Base-by-base conservation (phyloP, 805 yeast genomes). In the Candida sphagnicola region DNA sequence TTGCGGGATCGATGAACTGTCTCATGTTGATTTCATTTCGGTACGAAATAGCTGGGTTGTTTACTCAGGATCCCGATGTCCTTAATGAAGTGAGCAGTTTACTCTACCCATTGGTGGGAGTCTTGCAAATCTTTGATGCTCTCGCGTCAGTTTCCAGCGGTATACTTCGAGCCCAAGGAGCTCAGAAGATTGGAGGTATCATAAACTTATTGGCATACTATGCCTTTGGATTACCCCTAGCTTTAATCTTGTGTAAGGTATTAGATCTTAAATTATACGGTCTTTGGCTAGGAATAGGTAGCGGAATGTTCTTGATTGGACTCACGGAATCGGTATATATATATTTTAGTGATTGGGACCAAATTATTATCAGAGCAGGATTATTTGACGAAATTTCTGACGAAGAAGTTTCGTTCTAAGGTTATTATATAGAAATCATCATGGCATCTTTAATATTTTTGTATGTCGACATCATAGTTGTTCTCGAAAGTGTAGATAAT, bases 131-230 rank as follows among this genome's bases (percentile, higher is more conserved):
- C 2, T 73, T 77, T 41, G 95, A 86, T 56, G 81, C 87, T 3
- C 54, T 83, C 13, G 82, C 85, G 12, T 77, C 82, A 31, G 79
- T 84, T 13, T 80, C 87, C 2, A 79, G 83, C 30, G 93, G 90
- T 1, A 72, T 82, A 25, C 61, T 86, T 41, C 65, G 95, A 43
- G 89, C 90, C 1, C 82, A 82, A 55, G 95, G 91, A 0, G 63
- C 80, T 33, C 95, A 86, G 56, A 74, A 71, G 35, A 69, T 83
- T 33, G 95, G 95, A 2, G 87, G 91, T 0, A 47, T 75, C 10
- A 65, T 85, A 36, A 86, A 85, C 50, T 65, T 86, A 33, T 53
- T 82, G n/a, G 75, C 82, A 0, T 86, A 86, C 59, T 86, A 86
- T 56, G 69, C 73, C 3, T 61, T 83, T 44, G 90, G 87, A 1